phyloP scores from a whole-genome alignment of 2,329 filamentous ascomycete species.

The Nigrograna mackinnonii region DNA sequence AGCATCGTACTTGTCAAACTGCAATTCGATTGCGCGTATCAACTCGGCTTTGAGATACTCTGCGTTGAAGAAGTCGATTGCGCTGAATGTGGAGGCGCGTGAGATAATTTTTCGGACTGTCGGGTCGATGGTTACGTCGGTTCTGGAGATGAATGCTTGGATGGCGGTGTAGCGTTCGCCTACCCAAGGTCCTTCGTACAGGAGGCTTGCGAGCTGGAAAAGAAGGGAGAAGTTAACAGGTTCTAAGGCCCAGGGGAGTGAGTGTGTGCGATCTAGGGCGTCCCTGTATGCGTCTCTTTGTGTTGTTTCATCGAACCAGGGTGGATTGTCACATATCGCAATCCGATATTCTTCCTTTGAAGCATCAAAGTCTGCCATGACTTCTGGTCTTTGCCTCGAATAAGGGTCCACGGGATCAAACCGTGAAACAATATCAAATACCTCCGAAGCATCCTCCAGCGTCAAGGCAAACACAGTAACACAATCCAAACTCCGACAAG shows the following conservation, averaged over 20 bases:
- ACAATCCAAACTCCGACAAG: slow-evolving; percentile 62
- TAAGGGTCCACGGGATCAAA: slow-evolving; percentile 57
- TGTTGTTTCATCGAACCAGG: no score
- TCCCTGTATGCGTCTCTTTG: slow-evolving; percentile 38
- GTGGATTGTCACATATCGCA: slow-evolving; percentile 44
- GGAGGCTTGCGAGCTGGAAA: slow-evolving; percentile 55
- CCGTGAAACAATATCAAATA: slow-evolving; percentile 52
- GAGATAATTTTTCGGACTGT: slow-evolving; percentile 51
- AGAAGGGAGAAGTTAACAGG: slow-evolving; percentile 45
- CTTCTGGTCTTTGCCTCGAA: slow-evolving; percentile 53
- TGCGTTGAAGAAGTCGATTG: slow-evolving; percentile 35
- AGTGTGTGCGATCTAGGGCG: slow-evolving; percentile 25
- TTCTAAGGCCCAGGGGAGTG: slow-evolving; percentile 28
- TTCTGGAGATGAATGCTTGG: slow-evolving; percentile 32
- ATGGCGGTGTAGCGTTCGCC: slow-evolving; percentile 55
- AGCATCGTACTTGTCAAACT: slow-evolving; percentile 27
- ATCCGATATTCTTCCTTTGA: slow-evolving; percentile 42
- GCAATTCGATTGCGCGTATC: slow-evolving; percentile 33
- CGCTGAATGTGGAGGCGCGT: slow-evolving; percentile 30
- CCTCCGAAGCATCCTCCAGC: slow-evolving; percentile 51
- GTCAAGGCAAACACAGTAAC: slow-evolving; percentile 58
- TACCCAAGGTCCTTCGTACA: slow-evolving; percentile 63
- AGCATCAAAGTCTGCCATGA: slow-evolving; percentile 35
- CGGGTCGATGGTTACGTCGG: slow-evolving; percentile 50
- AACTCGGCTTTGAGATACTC: slow-evolving; percentile 31